These are phyloP conservation scores for Gastrodia elata DNA, from an alignment of 106 monocot genomes.

Conservation along the genomic window DNA sequence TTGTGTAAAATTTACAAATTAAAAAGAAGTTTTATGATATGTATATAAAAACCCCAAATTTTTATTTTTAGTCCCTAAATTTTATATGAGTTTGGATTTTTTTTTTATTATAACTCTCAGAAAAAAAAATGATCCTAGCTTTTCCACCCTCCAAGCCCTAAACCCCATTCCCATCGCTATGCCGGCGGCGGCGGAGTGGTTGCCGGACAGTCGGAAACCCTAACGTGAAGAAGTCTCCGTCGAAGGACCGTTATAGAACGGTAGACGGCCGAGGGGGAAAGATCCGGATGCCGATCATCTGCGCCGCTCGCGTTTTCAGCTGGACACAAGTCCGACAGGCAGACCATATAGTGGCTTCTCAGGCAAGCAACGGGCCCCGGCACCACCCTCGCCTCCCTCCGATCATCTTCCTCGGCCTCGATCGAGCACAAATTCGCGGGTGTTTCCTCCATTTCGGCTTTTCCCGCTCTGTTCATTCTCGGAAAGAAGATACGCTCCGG, in stretches of 20 bases:
- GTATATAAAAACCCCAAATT: too few species aligned
- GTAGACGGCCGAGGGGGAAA: constrained; percentile 32
- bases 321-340: constrained; percentile 22
- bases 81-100: too few species aligned
- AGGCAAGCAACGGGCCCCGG: constrained; percentile 37
- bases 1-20: too few species aligned
- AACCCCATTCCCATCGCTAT: background rate
- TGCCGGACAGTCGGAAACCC: background rate
- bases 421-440: constrained; percentile 30
- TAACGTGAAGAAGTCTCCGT: constrained; percentile 23
- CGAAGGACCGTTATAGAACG: constrained; percentile 35
- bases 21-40: too few species aligned
- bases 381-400: constrained; percentile 24
- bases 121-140: too few species aligned
- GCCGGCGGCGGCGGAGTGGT: background rate
- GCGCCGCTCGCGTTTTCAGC: constrained; percentile 24
- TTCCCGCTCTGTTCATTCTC: constrained; percentile 38
- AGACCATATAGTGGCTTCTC: constrained; percentile 31
- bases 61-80: too few species aligned
- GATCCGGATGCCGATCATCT: constrained; percentile 32
- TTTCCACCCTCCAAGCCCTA: too few species aligned
- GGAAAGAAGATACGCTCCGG: constrained; percentile 38
- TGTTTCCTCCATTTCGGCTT: constrained; percentile 47
- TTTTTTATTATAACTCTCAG: too few species aligned
- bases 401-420: constrained; percentile 50